These are phyloP conservation scores for Neurospora sp. DNA, from an alignment of 495 filamentous ascomycete genomes.

Conservation along the genomic window DNA sequence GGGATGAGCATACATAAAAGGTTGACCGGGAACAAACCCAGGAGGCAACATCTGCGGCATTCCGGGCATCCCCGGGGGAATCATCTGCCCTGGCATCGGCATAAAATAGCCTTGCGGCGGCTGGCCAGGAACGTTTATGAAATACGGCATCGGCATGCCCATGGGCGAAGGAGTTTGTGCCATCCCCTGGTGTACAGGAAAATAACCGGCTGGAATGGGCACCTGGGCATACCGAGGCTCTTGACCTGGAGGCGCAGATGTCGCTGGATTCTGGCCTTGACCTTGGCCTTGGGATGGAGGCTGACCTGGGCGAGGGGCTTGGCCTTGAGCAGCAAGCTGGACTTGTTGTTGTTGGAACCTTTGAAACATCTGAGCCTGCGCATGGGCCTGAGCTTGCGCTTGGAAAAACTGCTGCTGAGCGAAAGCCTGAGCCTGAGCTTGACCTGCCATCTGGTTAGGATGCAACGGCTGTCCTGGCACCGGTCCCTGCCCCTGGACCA, in stretches of 20 bases:
- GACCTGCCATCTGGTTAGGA: background rate
- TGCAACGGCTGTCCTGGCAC: background rate
- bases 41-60: background rate
- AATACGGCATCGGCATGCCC: constrained; percentile 37
- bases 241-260: background rate
- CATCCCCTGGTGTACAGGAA: background rate
- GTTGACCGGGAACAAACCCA: constrained; percentile 2
- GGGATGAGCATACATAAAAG: background rate
- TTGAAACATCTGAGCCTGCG: background rate
- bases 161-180: constrained; percentile 4
- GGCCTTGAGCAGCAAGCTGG: constrained; percentile 2
- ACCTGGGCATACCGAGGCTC: constrained; percentile 36
- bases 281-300: background rate
- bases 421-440: background rate
- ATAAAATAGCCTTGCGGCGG: background rate
- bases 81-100: background rate
- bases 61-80: constrained; percentile 1
- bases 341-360: background rate
- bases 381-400: background rate
- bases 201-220: constrained; percentile 37
- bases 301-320: constrained; percentile 1
- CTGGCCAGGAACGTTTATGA: constrained; percentile 14
- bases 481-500: background rate
- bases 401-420: background rate
- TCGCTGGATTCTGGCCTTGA: background rate